Conservation (phyloP, 768 basidiomycete genomes). For the Suillus alpinus region DNA sequence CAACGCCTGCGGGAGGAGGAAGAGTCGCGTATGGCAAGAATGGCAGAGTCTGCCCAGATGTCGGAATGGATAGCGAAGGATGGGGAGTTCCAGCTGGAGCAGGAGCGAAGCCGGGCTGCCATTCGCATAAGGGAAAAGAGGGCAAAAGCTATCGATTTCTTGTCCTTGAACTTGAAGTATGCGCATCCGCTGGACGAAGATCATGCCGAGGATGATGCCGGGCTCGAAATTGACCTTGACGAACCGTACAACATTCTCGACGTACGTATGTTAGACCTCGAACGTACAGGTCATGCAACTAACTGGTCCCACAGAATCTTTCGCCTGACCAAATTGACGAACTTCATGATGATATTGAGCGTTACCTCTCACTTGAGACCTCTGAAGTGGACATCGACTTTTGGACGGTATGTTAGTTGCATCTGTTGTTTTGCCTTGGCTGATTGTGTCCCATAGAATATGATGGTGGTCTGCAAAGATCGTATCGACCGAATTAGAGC, state of each 20-base stretch:
- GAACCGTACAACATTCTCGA: slow-evolving; percentile 98
- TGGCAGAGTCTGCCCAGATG: slow-evolving; percentile 97
- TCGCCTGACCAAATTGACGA: slow-evolving; percentile 87
- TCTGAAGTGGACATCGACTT: slow-evolving; percentile 88
- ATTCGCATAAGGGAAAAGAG: slow-evolving; percentile 95
- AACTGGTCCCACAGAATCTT: slow-evolving; percentile 58
- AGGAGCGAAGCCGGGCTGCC: slow-evolving; percentile 84
- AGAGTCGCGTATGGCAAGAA: slow-evolving; percentile 79
- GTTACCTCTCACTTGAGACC: slow-evolving; percentile 85
- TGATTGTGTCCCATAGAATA: slow-evolving; percentile 55
- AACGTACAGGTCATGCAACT: neutral
- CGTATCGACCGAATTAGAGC: slow-evolving; percentile 73
- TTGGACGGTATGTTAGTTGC: slow-evolving; percentile 73
- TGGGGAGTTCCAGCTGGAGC: slow-evolving; percentile 94
- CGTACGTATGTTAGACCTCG: slow-evolving; percentile 43
- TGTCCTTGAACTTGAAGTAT: slow-evolving; percentile 94
- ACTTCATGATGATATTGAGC: slow-evolving; percentile 90
- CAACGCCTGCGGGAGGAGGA: slow-evolving; percentile 88
- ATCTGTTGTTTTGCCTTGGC: neutral
- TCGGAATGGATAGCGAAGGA: slow-evolving; percentile 97
- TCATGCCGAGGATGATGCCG: slow-evolving; percentile 80
- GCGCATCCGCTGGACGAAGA: slow-evolving; percentile 68
- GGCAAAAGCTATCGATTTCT: slow-evolving; percentile 97
- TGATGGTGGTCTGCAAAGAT: slow-evolving; percentile 96
- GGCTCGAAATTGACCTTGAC: slow-evolving; percentile 95